Base-by-base conservation (phyloP, 352 stramenopile genomes). In the Phytophthora vignae region DNA sequence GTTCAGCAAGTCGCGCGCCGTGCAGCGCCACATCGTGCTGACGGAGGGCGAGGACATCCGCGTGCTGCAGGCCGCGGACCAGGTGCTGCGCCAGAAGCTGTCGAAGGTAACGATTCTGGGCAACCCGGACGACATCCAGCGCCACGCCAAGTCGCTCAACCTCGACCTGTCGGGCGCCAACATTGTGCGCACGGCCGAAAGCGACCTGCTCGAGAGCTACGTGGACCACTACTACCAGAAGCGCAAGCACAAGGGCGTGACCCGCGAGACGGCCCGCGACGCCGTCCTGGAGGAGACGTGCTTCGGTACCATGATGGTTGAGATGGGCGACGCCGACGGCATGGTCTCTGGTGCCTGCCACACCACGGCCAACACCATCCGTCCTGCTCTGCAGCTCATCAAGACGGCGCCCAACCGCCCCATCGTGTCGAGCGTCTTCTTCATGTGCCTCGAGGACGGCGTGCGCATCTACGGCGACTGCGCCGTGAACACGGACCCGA, bases 341-440 rank as follows among this genome's bases (percentile, higher is more conserved):
- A 93, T 97, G 84, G 90, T 97, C 25, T 95, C 85, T 2, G 90
- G 91, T 33, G 91, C 85, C 1, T 91, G 81, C 68, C 89, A 97
- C 76, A 94, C 86, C 10, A 96, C 88, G 3, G 88, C 89, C 55
- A 93, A 96, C 80, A 97, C 91, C n/a, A 92, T 97, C 55, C 88
- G 91, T 9, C 91, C 91, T 15, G 91, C 90, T 49, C 77, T 96
- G 12, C 91, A 97, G 77, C 74, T 97, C 6, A 95, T 97, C 76
- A 97, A 97, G 84, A 95, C 87, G 29, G 60, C 73, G 3, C 81
- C 78, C 1, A 85, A 85, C 50, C 80, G 84, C 21, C 85, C 84
- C 4, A 79, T 95, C 25, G 87, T 96, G 9, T 96, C 88, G 44
- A 95, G 87, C 42, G 69, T 95, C 54, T 96, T 97, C 64, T 97